phyloP scores from a whole-genome alignment of 495 filamentous ascomycete species.

The Penicillium roqueforti region DNA sequence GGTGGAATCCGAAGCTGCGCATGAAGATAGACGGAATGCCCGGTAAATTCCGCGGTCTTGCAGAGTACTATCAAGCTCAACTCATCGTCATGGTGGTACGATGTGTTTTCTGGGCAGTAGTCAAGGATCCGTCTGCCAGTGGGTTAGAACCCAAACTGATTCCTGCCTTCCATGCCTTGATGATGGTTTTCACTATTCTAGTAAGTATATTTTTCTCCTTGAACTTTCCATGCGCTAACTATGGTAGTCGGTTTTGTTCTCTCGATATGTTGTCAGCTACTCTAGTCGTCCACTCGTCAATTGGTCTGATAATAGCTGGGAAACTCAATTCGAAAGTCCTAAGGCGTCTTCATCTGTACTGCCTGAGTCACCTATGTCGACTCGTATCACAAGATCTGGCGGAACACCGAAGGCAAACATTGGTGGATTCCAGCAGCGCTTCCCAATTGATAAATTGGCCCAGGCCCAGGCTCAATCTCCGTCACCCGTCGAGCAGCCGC shows the following conservation, averaged over 20 bases:
- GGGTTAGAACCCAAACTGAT: conserved; percentile 36
- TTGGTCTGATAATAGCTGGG: conserved; percentile 44
- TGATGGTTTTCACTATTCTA: conserved; percentile 48
- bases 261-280: conserved; percentile 48
- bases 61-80: conserved; percentile 67
- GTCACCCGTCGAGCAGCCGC: conserved; percentile 21
- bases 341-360: conserved; percentile 23
- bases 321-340: conserved; percentile 27
- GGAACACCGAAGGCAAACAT: conserved; percentile 20
- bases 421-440: conserved; percentile 25
- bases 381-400: conserved; percentile 13
- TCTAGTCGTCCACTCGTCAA: conserved; percentile 54
- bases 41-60: conserved; percentile 59
- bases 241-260: conserved; percentile 34
- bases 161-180: conserved; percentile 53
- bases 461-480: conserved; percentile 22
- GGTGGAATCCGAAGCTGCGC: conserved; percentile 74
- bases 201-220: conserved; percentile 40
- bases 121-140: conserved; percentile 46
- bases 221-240: conserved; percentile 16
- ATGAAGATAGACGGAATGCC: conserved; percentile 59
- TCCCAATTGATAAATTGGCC: conserved; percentile 41
- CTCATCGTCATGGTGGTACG: conserved; percentile 56
- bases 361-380: not conserved
- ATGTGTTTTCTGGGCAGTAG: conserved; percentile 47